These are phyloP conservation scores for Kodamaea sp. DNA, from an alignment of 1,139 yeast species.

Conservation along the genomic window DNA sequence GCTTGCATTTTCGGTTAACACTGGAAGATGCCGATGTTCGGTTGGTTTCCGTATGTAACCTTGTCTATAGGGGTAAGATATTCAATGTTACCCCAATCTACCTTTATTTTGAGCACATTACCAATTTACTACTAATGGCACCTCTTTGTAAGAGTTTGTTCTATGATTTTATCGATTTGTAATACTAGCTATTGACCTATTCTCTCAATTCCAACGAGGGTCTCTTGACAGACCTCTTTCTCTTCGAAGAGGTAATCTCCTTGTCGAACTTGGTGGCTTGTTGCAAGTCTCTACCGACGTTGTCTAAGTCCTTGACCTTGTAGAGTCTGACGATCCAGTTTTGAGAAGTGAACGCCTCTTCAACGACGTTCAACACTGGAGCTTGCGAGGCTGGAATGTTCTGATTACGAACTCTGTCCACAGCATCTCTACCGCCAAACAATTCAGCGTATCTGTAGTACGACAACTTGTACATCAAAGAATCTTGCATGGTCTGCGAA, in stretches of 20 bases:
- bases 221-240: slow-evolving; percentile 48
- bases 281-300: slow-evolving; percentile 73
- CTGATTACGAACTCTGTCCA: slow-evolving; percentile 90
- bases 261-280: slow-evolving; percentile 51
- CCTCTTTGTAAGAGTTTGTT: too few relatives aligned
- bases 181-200: slow-evolving; percentile 8
- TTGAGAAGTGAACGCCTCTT: slow-evolving; percentile 93
- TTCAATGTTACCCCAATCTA: too few relatives aligned
- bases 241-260: slow-evolving; percentile 33
- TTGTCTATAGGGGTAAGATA: too few relatives aligned
- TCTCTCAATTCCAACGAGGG: slow-evolving; percentile 55
- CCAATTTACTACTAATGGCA: too few relatives aligned
- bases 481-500: slow-evolving; percentile 79
- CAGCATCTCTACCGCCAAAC: slow-evolving; percentile 65
- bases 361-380: slow-evolving; percentile 72
- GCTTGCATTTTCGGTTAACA: too few relatives aligned
- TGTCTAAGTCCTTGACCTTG: slow-evolving; percentile 88
- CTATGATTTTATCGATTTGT: too few relatives aligned
- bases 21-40: too few relatives aligned
- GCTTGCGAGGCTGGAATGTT: slow-evolving; percentile 56
- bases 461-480: slow-evolving; percentile 93
- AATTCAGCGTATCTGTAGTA: slow-evolving; percentile 83
- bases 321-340: slow-evolving; percentile 97
- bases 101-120: too few relatives aligned
- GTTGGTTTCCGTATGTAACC: too few relatives aligned